Conservation (phyloP, 2,329 filamentous ascomycete genomes). For the Epicoccum sorghinum region DNA sequence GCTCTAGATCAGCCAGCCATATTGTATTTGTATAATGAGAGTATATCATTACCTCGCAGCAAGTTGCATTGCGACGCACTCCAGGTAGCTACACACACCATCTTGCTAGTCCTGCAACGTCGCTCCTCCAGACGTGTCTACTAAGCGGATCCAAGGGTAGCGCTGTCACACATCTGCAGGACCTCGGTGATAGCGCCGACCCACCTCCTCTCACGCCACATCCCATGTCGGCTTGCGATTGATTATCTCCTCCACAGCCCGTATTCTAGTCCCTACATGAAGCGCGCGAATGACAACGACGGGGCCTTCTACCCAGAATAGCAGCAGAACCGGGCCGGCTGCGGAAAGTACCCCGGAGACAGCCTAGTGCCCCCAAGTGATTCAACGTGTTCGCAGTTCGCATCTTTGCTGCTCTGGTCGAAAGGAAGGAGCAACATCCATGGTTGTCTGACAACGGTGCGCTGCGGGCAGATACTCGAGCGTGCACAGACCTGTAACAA, state of each 20-base stretch:
- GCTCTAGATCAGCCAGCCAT: slow-evolving; percentile 6
- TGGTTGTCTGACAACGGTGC: not conserved
- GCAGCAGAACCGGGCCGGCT: slow-evolving; percentile 13
- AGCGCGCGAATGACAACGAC: not conserved
- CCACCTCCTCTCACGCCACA: slow-evolving; percentile 12
- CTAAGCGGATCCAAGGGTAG: not conserved
- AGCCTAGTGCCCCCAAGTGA: not conserved
- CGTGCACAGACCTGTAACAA: not conserved
- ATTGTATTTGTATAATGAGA: slow-evolving; percentile 20
- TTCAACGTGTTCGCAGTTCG: too few species aligned
- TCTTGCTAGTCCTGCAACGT: slow-evolving; percentile 5
- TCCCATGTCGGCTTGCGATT: not conserved
- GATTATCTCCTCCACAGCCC: slow-evolving; percentile 4
- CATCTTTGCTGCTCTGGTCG: not conserved
- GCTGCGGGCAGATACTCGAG: not conserved
- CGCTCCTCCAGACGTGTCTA: not conserved
- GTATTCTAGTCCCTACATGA: not conserved
- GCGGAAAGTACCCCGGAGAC: not conserved
- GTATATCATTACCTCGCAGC: slow-evolving; percentile 15
- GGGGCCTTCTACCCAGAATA: slow-evolving; percentile 8
- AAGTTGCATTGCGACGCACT: slow-evolving; percentile 3
- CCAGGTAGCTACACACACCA: not conserved
- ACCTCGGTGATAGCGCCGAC: slow-evolving; percentile 9
- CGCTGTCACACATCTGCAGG: not conserved
- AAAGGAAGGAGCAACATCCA: not conserved